These are phyloP conservation scores for Nakataea oryzae DNA, from an alignment of 2,329 filamentous ascomycete species.

Conservation along the genomic window DNA sequence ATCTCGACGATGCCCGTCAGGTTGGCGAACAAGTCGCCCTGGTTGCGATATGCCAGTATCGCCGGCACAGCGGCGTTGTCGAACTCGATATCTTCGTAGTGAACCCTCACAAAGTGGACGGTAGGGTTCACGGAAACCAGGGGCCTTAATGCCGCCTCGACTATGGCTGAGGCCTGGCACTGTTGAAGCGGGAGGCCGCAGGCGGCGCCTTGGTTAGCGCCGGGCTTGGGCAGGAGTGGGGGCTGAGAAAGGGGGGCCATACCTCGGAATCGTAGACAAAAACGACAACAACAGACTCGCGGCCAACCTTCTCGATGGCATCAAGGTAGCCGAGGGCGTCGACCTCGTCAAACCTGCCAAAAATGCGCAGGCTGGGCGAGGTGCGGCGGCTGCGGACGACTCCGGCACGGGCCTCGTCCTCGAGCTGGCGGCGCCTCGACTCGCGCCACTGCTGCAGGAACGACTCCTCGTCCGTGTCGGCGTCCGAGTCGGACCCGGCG, in stretches of 20 bases:
- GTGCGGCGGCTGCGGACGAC: conserved; percentile 54
- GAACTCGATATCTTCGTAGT: conserved; percentile 90
- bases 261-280: conserved; percentile 87
- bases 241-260: conserved; percentile 22
- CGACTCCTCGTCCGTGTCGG: conserved; percentile 59
- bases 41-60: conserved; percentile 75
- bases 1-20: conserved; percentile 79
- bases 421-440: conserved; percentile 66
- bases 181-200: conserved; percentile 24
- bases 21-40: conserved; percentile 83
- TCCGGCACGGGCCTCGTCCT: conserved; percentile 41
- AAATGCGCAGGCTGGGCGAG: conserved; percentile 68
- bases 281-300: conserved; percentile 79
- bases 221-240: not conserved
- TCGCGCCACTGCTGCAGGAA: conserved; percentile 85
- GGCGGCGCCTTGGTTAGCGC: not conserved
- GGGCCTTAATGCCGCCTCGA: conserved; percentile 67
- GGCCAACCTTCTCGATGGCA: conserved; percentile 79
- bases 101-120: conserved; percentile 81
- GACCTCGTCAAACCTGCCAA: conserved; percentile 71
- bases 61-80: conserved; percentile 81
- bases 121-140: conserved; percentile 62
- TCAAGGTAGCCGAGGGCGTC: conserved; percentile 92
- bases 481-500: conserved; percentile 28
- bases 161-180: conserved; percentile 68